Percentiles rank a stretch among this genome's conserved stretches.
Evolutionary conservation across 1,284 basidiomycete species (phyloP).

Genomic region (Neonothopanus nambi): DNA sequence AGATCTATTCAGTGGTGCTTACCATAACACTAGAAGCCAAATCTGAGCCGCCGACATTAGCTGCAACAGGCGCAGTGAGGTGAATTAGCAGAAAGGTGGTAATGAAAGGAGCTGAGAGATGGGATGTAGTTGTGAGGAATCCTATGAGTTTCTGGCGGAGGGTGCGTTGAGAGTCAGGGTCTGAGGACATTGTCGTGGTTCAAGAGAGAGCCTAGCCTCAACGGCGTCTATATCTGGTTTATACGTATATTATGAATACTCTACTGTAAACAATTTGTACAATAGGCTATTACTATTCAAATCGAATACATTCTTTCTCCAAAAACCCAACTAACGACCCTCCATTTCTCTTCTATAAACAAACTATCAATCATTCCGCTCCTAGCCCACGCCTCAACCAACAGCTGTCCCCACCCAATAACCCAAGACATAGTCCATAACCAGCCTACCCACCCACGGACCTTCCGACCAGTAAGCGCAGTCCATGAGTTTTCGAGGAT

Average conservation of each 20-base stretch:
- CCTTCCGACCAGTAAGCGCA: conserved; percentile 38
- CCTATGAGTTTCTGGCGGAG: conserved; percentile 11
- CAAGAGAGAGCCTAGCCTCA: too few relatives aligned
- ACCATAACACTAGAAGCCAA: conserved; percentile 73
- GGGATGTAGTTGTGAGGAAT: conserved; percentile 46
- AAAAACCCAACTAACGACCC: too few relatives aligned
- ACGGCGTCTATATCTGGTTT: too few relatives aligned
- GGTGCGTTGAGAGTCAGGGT: not conserved
- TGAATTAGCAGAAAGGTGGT: conserved; percentile 66
- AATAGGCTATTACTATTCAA: too few relatives aligned
- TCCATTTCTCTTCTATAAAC: conserved; percentile 26
- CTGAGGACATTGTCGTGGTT: not conserved
- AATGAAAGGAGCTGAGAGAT: conserved; percentile 63
- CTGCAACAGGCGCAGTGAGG: conserved; percentile 65
- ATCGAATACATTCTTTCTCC: too few relatives aligned
- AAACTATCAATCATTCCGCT: conserved; percentile 43
- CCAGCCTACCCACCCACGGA: conserved; percentile 47
- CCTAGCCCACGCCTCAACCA: conserved; percentile 53
- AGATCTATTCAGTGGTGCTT: not conserved
- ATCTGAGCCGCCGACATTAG: conserved; percentile 65
- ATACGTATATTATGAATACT: too few relatives aligned
- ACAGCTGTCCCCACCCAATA: conserved; percentile 41
- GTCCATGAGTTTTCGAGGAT: conserved; percentile 49
- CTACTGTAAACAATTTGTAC: too few relatives aligned
- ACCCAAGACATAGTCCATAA: conserved; percentile 51